Percentiles rank a stretch among this genome's conserved stretches.
Evolutionary conservation across 805 yeast species (phyloP).

Genomic region (Sugiyamaella valdiviana): DNA sequence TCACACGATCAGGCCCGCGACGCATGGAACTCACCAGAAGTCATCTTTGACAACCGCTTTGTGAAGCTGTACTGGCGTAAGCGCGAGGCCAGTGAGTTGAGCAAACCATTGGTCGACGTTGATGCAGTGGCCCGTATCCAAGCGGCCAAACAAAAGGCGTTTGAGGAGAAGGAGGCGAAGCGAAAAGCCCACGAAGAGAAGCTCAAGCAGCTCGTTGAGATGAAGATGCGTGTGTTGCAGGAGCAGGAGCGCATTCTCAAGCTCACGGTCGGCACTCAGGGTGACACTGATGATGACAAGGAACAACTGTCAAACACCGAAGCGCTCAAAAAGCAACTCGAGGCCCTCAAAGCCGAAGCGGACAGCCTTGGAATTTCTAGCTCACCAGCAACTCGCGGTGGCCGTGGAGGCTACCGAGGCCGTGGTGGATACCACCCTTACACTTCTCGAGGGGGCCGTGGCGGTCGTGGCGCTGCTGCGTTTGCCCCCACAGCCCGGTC

Average conservation of each 20-base stretch:
- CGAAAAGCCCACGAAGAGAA: constrained; percentile 32
- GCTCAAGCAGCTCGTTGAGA: constrained; percentile 29
- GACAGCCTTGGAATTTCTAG: constrained; percentile 26
- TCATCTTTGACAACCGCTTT: constrained; percentile 45
- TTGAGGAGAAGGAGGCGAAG: constrained; percentile 35
- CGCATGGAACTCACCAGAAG: constrained; percentile 41
- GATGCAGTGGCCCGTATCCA: constrained; percentile 36
- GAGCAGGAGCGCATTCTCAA: constrained; percentile 34
- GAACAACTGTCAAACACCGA: constrained; percentile 23
- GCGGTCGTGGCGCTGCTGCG: constrained; percentile 14
- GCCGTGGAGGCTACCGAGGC: constrained; percentile 21
- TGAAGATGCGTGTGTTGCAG: constrained; percentile 30
- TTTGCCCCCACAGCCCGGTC: constrained; percentile 24
- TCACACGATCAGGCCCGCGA: constrained; percentile 35
- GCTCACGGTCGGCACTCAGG: constrained; percentile 22
- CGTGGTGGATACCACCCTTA: constrained; percentile 22
- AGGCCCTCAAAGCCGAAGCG: constrained; percentile 32
- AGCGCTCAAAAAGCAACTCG: constrained; percentile 30
- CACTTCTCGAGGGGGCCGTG: constrained; percentile 21
- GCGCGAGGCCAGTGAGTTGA: constrained; percentile 1
- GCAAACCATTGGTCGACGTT: constrained; percentile 30
- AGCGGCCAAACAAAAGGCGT: constrained; percentile 37
- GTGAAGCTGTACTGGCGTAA: constrained; percentile 42
- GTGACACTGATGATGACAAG: constrained; percentile 15
- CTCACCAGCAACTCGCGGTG: constrained; percentile 16